Conservation (phyloP, 2,329 filamentous ascomycete species). For the Xenosphaeropsis pyriputrescens region DNA sequence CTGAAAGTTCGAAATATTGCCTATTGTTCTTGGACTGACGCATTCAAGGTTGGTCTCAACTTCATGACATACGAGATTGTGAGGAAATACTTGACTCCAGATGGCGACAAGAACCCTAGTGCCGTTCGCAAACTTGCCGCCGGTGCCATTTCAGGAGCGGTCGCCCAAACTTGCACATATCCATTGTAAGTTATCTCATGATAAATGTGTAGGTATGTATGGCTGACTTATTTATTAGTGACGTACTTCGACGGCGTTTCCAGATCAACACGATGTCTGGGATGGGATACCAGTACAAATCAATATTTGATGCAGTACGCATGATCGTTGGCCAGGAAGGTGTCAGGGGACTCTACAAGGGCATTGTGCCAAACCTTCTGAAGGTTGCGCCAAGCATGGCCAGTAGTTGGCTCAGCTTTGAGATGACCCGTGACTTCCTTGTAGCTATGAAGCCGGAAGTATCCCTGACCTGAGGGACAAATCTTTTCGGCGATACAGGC, state of each 20-base stretch:
- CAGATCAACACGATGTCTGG: conserved; percentile 99
- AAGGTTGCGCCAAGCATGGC: conserved; percentile 99
- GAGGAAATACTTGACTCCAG: conserved; percentile 69
- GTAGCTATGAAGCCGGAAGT: conserved; percentile 38
- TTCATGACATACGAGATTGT: conserved; percentile 97
- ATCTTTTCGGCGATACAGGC: too few relatives aligned
- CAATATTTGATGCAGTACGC: conserved; percentile 67
- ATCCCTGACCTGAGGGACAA: too few relatives aligned
- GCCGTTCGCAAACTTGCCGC: conserved; percentile 71
- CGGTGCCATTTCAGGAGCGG: conserved; percentile 86
- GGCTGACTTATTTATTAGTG: conserved; percentile 33
- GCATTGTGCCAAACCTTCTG: conserved; percentile 84
- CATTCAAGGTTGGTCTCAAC: conserved; percentile 68
- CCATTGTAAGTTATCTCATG: conserved; percentile 57
- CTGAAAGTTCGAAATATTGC: too few relatives aligned
- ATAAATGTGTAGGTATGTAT: conserved; percentile 6
- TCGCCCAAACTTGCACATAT: conserved; percentile 96
- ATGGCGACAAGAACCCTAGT: conserved; percentile 73
- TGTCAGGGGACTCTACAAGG: conserved; percentile 78
- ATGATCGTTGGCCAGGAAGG: conserved; percentile 79
- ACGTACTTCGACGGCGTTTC: conserved; percentile 84
- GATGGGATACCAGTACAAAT: conserved; percentile 92
- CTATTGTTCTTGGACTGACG: too few relatives aligned
- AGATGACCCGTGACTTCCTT: conserved; percentile 80
- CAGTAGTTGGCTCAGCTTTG: conserved; percentile 94